These are phyloP conservation scores for Funneliformis geosporum DNA, from an alignment of 192 early-diverging fungal species.

Conservation along the genomic window DNA sequence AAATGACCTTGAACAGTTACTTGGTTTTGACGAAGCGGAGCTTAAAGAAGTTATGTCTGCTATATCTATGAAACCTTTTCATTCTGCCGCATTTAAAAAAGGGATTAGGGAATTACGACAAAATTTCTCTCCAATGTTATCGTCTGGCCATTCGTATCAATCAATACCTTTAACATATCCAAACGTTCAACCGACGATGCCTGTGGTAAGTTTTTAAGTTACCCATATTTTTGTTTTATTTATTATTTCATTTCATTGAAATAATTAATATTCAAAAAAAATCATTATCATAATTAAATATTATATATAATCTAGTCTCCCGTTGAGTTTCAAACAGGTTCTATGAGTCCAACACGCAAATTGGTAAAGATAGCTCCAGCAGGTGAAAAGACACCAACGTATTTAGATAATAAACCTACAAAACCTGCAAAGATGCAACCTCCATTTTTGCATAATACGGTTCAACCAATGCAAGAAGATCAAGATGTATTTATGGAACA, in stretches of 20 bases:
- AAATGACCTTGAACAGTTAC: constrained; percentile 48
- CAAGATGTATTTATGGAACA: not conserved
- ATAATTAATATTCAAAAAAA: not conserved
- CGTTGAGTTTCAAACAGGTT: not conserved
- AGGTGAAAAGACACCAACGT: not conserved
- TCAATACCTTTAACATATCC: constrained; percentile 38
- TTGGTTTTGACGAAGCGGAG: constrained; percentile 56
- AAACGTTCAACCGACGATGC: not conserved
- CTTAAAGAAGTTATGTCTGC: constrained; percentile 48
- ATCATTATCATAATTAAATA: not conserved
- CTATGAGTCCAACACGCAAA: not conserved
- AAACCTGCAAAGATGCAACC: not conserved
- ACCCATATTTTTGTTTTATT: not conserved
- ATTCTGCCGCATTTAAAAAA: constrained; percentile 52
- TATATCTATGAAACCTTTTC: constrained; percentile 55
- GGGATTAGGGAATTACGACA: constrained; percentile 47
- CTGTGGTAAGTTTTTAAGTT: not conserved
- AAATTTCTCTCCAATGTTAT: constrained; percentile 34
- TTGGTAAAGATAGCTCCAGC: not conserved
- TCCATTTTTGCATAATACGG: not conserved
- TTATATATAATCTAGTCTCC: not conserved
- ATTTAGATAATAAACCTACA: not conserved
- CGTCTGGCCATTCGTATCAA: constrained; percentile 32
- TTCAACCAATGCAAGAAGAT: not conserved
- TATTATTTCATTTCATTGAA: not conserved